phyloP scores from a whole-genome alignment of 192 early-diverging fungal species.

The Coemansia sp. region DNA sequence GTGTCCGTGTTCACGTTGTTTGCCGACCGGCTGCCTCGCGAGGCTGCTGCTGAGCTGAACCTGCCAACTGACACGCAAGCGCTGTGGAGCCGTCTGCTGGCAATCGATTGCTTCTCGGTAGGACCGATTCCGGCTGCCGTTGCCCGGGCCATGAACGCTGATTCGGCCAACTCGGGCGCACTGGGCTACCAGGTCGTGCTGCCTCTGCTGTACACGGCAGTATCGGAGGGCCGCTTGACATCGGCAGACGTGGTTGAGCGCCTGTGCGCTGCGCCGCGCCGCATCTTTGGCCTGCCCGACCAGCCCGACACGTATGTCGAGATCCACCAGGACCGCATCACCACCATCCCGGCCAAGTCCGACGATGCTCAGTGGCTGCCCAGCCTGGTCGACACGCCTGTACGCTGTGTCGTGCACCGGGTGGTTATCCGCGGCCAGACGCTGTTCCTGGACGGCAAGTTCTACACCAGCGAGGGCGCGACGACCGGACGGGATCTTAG shows the following conservation, averaged over 20 bases:
- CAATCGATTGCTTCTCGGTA: conserved; percentile 91
- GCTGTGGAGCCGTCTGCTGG: conserved; percentile 75
- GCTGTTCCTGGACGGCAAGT: conserved; percentile 79
- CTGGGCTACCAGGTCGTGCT: conserved; percentile 44
- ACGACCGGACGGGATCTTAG: conserved; percentile 54
- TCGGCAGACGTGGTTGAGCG: conserved; percentile 73
- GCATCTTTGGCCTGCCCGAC: conserved; percentile 90
- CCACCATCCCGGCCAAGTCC: conserved; percentile 37
- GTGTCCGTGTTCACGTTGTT: conserved; percentile 87
- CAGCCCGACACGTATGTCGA: conserved; percentile 94
- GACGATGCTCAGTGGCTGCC: conserved; percentile 47
- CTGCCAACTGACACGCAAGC: conserved; percentile 56
- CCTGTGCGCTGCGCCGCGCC: conserved; percentile 80
- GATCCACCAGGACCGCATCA: conserved; percentile 81
- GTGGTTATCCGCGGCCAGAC: conserved; percentile 87
- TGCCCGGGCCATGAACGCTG: conserved; percentile 26
- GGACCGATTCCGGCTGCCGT: conserved; percentile 68
- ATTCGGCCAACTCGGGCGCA: conserved; percentile 12
- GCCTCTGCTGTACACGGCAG: conserved; percentile 79
- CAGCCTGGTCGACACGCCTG: conserved; percentile 55
- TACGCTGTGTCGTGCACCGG: conserved; percentile 78
- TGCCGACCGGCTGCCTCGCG: conserved; percentile 37
- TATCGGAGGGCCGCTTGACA: conserved; percentile 71
- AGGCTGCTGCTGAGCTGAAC: background rate
- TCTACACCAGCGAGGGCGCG: conserved; percentile 44